phyloP scores from a whole-genome alignment of 176 grass and related monocot genomes.

The Leersia perrieri region DNA sequence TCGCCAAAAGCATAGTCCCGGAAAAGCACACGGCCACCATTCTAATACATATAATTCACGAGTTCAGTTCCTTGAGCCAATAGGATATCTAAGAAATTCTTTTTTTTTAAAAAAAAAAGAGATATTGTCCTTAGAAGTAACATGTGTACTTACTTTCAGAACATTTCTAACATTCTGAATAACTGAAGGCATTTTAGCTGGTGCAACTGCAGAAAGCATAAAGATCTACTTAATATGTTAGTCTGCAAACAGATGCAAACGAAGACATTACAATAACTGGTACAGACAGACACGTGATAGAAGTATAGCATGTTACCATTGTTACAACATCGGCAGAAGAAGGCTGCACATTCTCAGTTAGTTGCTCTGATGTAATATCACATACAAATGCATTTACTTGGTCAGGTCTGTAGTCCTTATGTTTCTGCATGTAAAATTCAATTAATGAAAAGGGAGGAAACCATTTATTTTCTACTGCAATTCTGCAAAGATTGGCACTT shows the following conservation, averaged over 20 bases:
- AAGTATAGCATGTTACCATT: constrained; percentile 63
- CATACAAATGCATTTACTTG: constrained; percentile 85
- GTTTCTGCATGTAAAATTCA: constrained; percentile 56
- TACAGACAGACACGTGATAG: background rate
- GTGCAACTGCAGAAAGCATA: constrained; percentile 94
- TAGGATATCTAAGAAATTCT: constrained; percentile 12
- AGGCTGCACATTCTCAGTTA: constrained; percentile 55
- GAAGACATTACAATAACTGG: background rate
- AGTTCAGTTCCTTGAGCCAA: constrained; percentile 16
- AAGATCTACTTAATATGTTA: constrained; percentile 98
- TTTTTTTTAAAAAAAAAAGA: constrained; percentile 6
- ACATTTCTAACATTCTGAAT: constrained; percentile 57
- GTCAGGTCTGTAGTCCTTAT: constrained; percentile 68
- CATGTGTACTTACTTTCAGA: constrained; percentile 68
- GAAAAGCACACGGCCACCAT: constrained; percentile 79
- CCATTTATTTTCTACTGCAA: background rate
- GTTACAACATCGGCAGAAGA: constrained; percentile 78
- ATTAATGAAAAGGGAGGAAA: background rate
- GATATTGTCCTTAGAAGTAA: constrained; percentile 9
- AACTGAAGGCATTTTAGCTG: constrained; percentile 81
- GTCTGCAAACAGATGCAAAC: constrained; percentile 9
- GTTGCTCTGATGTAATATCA: constrained; percentile 67
- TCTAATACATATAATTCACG: constrained; percentile 43
- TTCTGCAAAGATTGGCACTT: no score
- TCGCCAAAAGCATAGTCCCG: constrained; percentile 87